phyloP scores from a whole-genome alignment of 1,139 yeast genomes.

The Sugiyamaella sp. region DNA sequence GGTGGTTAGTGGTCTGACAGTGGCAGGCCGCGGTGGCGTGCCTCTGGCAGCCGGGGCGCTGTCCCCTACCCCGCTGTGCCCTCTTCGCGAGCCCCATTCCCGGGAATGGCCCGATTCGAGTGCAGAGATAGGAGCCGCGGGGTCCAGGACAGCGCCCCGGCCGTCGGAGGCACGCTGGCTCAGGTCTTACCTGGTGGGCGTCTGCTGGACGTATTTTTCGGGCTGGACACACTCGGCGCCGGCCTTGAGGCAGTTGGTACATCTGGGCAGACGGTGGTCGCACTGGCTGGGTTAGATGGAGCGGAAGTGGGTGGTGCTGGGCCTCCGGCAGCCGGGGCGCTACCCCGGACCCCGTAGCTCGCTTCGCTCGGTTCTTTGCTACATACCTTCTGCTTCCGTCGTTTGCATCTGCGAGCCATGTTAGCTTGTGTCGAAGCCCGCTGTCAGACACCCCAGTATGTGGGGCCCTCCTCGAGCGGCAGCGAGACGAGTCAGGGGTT shows the following conservation, averaged over 20 bases:
- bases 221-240: constrained; percentile 62
- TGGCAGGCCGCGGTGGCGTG: too few species aligned
- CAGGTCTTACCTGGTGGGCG: constrained; percentile 31
- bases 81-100: neutral
- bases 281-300: constrained; percentile 42
- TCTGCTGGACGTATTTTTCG: constrained; percentile 48
- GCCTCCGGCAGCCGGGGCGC: too few species aligned
- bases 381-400: constrained; percentile 34
- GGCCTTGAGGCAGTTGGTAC: constrained; percentile 63
- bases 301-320: neutral
- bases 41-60: constrained; percentile 10
- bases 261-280: constrained; percentile 61
- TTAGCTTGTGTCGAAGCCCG: neutral
- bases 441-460: too few species aligned
- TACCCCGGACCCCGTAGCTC: too few species aligned
- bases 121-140: neutral
- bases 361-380: neutral
- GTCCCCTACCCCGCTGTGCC: constrained; percentile 1
- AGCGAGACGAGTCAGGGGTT: too few species aligned
- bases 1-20: neutral
- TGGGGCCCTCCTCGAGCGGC: too few species aligned
- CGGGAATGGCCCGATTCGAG: too few species aligned
- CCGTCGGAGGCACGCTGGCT: neutral
- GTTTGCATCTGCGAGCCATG: constrained; percentile 30
- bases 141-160: neutral